These are phyloP conservation scores for Fusarium mangiferae DNA, from an alignment of 2,329 filamentous ascomycete genomes.

Conservation along the genomic window DNA sequence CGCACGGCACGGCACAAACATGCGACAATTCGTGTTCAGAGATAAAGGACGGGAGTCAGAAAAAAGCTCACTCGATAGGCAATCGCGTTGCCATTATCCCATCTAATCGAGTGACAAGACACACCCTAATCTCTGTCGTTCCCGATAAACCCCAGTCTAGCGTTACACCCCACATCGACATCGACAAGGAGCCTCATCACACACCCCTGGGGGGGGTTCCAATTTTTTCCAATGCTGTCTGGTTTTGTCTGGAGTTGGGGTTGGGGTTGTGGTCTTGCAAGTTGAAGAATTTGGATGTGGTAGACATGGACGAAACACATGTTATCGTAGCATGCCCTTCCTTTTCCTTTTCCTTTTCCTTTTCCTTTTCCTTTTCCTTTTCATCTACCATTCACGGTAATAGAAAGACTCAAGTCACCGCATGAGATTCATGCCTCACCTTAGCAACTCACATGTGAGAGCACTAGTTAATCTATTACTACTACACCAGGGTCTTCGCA, in stretches of 20 bases:
- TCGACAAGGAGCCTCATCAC: conserved; percentile 9
- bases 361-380: background rate
- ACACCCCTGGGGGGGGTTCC: conserved; percentile 11
- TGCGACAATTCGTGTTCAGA: conserved; percentile 14
- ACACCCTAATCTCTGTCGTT: conserved; percentile 36
- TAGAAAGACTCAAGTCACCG: background rate
- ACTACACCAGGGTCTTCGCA: conserved; percentile 20
- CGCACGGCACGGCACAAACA: background rate
- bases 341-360: background rate
- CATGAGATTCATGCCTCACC: background rate
- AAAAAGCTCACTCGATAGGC: conserved; percentile 34
- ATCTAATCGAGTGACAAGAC: conserved; percentile 39
- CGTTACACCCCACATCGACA: conserved; percentile 26
- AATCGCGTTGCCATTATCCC: conserved; percentile 36
- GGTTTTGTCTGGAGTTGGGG: background rate
- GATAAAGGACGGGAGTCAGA: conserved; percentile 11
- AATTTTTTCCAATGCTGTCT: background rate
- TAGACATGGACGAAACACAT: background rate
- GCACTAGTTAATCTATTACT: background rate
- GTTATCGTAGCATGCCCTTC: background rate
- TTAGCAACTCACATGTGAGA: background rate
- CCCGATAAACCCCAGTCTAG: conserved; percentile 37
- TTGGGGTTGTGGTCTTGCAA: background rate
- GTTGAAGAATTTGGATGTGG: background rate
- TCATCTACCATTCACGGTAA: background rate